These are phyloP conservation scores for Tricholoma flavovirens DNA, from an alignment of 768 basidiomycete species.

Conservation along the genomic window DNA sequence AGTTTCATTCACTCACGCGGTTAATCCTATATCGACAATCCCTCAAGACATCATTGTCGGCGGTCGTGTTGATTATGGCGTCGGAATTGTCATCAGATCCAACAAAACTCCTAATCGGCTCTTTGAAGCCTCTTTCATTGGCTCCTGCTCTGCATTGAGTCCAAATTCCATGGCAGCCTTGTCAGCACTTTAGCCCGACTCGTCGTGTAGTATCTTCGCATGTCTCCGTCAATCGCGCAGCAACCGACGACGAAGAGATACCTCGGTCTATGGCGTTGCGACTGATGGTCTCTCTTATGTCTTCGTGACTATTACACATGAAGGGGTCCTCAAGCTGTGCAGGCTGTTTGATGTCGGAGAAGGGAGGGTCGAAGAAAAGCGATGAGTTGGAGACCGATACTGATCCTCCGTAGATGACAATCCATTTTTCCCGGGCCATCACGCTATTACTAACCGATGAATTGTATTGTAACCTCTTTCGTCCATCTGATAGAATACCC, in stretches of 20 bases:
- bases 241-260: conserved; percentile 10
- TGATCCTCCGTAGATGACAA: too few species aligned
- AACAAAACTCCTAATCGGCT: conserved; percentile 4
- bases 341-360: conserved; percentile 10
- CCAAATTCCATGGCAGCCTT: conserved; percentile 10
- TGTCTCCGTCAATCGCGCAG: conserved; percentile 15
- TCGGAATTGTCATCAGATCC: conserved; percentile 4
- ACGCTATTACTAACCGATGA: too few species aligned
- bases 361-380: too few species aligned
- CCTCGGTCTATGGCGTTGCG: conserved; percentile 14
- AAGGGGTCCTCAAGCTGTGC: conserved; percentile 11
- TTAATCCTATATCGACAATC: conserved; percentile 1
- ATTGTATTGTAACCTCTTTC: too few species aligned
- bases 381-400: too few species aligned
- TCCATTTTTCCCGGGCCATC: too few species aligned
- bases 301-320: conserved; percentile 15
- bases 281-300: conserved; percentile 11
- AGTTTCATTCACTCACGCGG: conserved; percentile 12
- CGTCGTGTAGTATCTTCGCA: conserved; percentile 12
- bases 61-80: conserved; percentile 9
- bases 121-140: too few species aligned
- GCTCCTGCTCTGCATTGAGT: conserved; percentile 12
- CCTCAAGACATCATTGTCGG: neutral
- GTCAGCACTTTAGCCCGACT: conserved; percentile 10
- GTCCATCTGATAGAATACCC: too few species aligned